Evolutionary conservation across 768 basidiomycete species (phyloP), one percentile per base, ranked within the genome.

Genomic region (Termitomyces sp.): DNA sequence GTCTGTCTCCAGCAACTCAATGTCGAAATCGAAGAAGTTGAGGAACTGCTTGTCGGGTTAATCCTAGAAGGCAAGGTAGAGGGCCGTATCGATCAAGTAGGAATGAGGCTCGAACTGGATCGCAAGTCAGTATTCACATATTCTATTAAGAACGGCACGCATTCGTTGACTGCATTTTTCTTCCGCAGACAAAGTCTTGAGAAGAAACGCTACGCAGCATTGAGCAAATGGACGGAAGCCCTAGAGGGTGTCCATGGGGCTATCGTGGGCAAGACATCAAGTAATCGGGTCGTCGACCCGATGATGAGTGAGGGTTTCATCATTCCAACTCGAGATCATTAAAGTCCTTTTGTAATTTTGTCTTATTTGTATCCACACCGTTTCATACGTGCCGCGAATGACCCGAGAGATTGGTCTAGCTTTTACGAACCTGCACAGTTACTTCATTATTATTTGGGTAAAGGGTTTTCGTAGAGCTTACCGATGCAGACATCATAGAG

Each of bases 21-120:
- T 62, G 91, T 98, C n/a, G 86, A 90, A 26, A 83, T 84, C 46
- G 83, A 84, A 49, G 95, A 98, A 69, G 95, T 96, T 5, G 96
- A 98, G 65, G 93, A 94, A 57, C 83, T 99, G 20, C 83, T 98
- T 39, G 88, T 98, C 59, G 88, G 90, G 16, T 82, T 98, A 24
- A 98, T 99, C 57, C 75, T 98, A 26, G 97, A 99, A 70, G 93
- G 92, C n/a, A 96, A 92, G 69, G 92, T 99, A 12, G 92, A 96
- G 64, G 97, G 97, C 12, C 83, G 87, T 62, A 98, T 99, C 67
- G 96, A 99, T 72, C 97, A 99, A 74, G 94, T 97, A 39, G 85
- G 90, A 37, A 94, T 94, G 81, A 79, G 92, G 54, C 78, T 99
- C 16, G 93, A 98, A 66, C 78, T 99, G 39, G 94, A 96, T 64